phyloP scores from a whole-genome alignment of 2,329 filamentous ascomycete species.

The Lomentospora prolificans region DNA sequence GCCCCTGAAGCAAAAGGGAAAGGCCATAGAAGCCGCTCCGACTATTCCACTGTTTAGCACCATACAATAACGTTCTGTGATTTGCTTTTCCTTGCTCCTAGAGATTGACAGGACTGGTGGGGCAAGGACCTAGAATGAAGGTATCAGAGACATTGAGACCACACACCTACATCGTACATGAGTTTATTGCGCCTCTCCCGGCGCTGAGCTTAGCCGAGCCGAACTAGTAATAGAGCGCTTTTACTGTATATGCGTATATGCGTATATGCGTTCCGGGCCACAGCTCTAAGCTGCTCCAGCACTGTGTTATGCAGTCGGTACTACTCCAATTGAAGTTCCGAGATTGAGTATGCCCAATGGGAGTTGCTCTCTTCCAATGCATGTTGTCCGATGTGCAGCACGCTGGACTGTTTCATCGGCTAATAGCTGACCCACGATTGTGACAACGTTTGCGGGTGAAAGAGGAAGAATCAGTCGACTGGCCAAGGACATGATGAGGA shows the following conservation, averaged over 20 bases:
- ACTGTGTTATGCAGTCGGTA: slow-evolving; percentile 1
- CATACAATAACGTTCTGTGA: no score
- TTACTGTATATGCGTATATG: no score
- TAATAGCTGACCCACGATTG: slow-evolving; percentile 1
- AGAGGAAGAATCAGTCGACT: background rate
- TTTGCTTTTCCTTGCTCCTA: background rate
- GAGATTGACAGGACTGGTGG: no score
- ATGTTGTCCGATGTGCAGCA: slow-evolving; percentile 2
- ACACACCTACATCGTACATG: background rate
- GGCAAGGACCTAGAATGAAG: no score
- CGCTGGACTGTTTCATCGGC: slow-evolving; percentile 1
- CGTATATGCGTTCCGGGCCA: no score
- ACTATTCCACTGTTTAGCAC: no score
- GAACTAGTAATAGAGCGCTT: no score
- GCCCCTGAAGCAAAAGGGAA: background rate
- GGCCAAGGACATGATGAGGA: no score
- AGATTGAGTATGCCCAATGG: background rate
- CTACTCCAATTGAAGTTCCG: background rate
- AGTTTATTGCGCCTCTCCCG: background rate
- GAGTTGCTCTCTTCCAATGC: background rate
- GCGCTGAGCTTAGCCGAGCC: background rate
- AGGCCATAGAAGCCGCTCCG: background rate
- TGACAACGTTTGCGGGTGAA: background rate
- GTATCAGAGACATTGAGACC: background rate
- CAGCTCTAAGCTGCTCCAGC: background rate